Conservation (phyloP, 2,329 filamentous ascomycete genomes). For the Capronia epimyces region DNA sequence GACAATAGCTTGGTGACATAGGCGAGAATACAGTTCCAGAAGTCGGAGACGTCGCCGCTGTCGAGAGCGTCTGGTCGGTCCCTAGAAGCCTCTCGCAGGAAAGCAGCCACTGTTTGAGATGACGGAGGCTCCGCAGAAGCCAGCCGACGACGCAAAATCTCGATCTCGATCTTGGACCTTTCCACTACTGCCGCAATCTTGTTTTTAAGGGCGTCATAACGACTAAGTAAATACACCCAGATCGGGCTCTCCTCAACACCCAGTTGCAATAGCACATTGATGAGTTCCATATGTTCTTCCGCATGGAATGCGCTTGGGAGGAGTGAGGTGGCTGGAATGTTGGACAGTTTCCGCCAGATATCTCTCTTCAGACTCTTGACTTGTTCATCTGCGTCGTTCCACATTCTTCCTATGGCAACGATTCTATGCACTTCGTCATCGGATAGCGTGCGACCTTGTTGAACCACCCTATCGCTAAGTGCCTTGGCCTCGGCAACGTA, state of each 20-base stretch:
- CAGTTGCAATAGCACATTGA: conserved; percentile 80
- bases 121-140: conserved; percentile 68
- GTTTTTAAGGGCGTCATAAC: conserved; percentile 81
- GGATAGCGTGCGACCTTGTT: conserved; percentile 52
- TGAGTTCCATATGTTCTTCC: conserved; percentile 89
- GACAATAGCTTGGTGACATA: conserved; percentile 73
- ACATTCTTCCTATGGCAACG: conserved; percentile 85
- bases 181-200: conserved; percentile 77
- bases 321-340: conserved; percentile 55
- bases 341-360: conserved; percentile 74
- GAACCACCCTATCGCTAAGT: conserved; percentile 56
- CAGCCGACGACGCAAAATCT: conserved; percentile 77
- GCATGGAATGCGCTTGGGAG: conserved; percentile 49
- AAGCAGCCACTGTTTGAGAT: conserved; percentile 62
- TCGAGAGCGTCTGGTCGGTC: conserved; percentile 68
- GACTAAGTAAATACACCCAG: conserved; percentile 88
- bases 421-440: conserved; percentile 82
- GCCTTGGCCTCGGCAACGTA: conserved; percentile 72
- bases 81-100: conserved; percentile 67
- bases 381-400: conserved; percentile 86
- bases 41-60: conserved; percentile 70
- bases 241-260: conserved; percentile 95
- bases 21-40: conserved; percentile 83
- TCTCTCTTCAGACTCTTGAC: conserved; percentile 83
- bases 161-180: conserved; percentile 84